These are phyloP conservation scores for Termitomyces eurrhizus DNA, from an alignment of 768 basidiomycete genomes.

Conservation along the genomic window DNA sequence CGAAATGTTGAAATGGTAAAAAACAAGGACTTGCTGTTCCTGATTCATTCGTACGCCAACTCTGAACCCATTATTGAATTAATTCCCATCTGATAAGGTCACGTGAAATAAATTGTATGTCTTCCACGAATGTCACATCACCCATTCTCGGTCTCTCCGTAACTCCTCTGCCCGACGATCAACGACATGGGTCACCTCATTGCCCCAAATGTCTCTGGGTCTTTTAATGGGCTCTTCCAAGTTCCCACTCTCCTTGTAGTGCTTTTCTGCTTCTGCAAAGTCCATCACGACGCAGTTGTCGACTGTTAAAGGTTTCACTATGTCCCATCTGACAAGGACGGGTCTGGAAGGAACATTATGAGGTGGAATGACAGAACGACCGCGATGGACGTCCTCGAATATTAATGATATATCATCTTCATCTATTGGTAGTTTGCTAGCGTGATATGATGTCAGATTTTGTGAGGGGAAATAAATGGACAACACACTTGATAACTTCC, in stretches of 20 bases:
- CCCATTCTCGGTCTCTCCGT: constrained; percentile 50
- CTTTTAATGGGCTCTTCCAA: constrained; percentile 22
- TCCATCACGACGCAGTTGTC: constrained; percentile 90
- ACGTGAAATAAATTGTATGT: not conserved
- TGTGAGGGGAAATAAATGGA: not conserved
- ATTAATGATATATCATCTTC: constrained; percentile 81
- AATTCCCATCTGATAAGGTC: not conserved
- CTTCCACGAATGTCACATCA: constrained; percentile 24
- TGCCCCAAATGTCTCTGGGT: constrained; percentile 69
- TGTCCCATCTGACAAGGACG: constrained; percentile 80
- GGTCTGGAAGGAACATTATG: constrained; percentile 70
- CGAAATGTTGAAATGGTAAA: not conserved
- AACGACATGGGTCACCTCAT: constrained; percentile 56
- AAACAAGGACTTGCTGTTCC: not conserved
- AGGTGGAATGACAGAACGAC: constrained; percentile 77
- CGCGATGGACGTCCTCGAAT: constrained; percentile 84
- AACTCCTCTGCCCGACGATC: constrained; percentile 57
- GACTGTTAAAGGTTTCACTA: constrained; percentile 51
- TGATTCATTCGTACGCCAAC: not conserved
- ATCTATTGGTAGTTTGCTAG: constrained; percentile 71
- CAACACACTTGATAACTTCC: constrained; percentile 52
- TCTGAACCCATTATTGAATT: too few relatives aligned
- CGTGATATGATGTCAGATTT: not conserved
- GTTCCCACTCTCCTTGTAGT: constrained; percentile 44
- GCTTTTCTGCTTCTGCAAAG: constrained; percentile 65